These are phyloP conservation scores for Atalantia buxifolia DNA, from an alignment of 345 rosid species.

Conservation along the genomic window DNA sequence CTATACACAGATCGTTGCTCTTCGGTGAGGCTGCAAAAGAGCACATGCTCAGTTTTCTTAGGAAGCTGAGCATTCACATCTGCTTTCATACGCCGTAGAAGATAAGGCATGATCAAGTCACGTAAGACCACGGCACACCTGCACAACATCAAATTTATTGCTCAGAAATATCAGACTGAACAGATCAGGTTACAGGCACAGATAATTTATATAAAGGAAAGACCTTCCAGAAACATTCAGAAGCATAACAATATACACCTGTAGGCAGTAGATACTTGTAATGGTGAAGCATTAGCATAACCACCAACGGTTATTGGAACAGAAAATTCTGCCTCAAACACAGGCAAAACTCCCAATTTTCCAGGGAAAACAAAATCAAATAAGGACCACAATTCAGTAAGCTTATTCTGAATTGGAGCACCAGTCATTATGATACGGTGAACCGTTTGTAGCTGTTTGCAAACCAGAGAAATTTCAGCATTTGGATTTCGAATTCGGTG, in stretches of 20 bases:
- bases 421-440: slow-evolving; percentile 97
- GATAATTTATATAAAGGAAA: not conserved
- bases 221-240: slow-evolving; percentile 11
- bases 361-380: slow-evolving; percentile 99
- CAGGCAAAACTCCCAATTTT: slow-evolving; percentile 91
- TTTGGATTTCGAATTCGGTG: slow-evolving; percentile 97
- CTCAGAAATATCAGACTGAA: slow-evolving; percentile 1
- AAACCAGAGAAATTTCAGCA: slow-evolving; percentile 81
- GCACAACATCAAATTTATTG: slow-evolving; percentile 22
- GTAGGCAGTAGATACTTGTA: slow-evolving; percentile 97
- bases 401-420: slow-evolving; percentile 94
- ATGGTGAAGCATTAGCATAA: slow-evolving; percentile 95
- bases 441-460: slow-evolving; percentile 96
- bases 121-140: slow-evolving; percentile 98
- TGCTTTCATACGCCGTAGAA: slow-evolving; percentile 91
- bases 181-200: not conserved
- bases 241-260: slow-evolving; percentile 41
- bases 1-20: slow-evolving; percentile 83
- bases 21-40: slow-evolving; percentile 91
- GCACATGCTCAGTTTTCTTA: slow-evolving; percentile 91
- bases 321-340: slow-evolving; percentile 95
- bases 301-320: slow-evolving; percentile 97
- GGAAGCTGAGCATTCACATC: slow-evolving; percentile 90
- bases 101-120: slow-evolving; percentile 96
- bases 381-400: slow-evolving; percentile 89